phyloP scores from a whole-genome alignment of 345 rosid species.

The Euphorbia tirucalli region DNA sequence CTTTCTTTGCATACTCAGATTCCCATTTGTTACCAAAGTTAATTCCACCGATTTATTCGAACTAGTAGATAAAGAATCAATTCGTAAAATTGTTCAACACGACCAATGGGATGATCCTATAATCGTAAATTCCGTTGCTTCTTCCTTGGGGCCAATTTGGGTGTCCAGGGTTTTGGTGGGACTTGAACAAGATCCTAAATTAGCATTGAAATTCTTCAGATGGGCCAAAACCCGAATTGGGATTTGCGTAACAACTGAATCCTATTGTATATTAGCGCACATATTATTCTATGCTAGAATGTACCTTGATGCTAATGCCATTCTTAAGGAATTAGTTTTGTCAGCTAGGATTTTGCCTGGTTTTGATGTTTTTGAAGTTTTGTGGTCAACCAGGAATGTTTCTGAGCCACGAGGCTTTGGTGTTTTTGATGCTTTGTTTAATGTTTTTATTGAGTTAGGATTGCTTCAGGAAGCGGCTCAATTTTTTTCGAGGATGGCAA shows the following conservation, averaged over 20 bases:
- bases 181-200: conserved; percentile 46
- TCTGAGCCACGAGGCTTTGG: conserved; percentile 56
- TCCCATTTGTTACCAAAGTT: conserved; percentile 38
- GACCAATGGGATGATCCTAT: conserved; percentile 48
- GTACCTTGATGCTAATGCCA: conserved; percentile 48
- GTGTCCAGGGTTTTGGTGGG: conserved; percentile 50
- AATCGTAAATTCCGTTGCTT: conserved; percentile 27
- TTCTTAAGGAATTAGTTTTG: conserved; percentile 50
- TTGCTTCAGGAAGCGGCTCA: conserved; percentile 54
- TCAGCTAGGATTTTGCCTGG: conserved; percentile 22
- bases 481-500: conserved; percentile 58
- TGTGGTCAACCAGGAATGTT: conserved; percentile 66
- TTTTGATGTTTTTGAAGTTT: conserved; percentile 51
- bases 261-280: conserved; percentile 52
- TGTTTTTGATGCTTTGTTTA: conserved; percentile 74
- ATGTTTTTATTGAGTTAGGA: conserved; percentile 58
- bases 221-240: conserved; percentile 46
- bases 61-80: conserved; percentile 33
- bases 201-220: conserved; percentile 60
- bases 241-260: conserved; percentile 45
- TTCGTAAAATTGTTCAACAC: conserved; percentile 38
- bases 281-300: conserved; percentile 51
- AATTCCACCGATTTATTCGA: conserved; percentile 16
- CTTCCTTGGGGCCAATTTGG: conserved; percentile 45
- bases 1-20: conserved; percentile 43